A percentile compares a stretch with the other conserved stretches of the same genome.
Conservation (phyloP, 805 yeast species). For the Pachysolen tannophilus region DNA sequence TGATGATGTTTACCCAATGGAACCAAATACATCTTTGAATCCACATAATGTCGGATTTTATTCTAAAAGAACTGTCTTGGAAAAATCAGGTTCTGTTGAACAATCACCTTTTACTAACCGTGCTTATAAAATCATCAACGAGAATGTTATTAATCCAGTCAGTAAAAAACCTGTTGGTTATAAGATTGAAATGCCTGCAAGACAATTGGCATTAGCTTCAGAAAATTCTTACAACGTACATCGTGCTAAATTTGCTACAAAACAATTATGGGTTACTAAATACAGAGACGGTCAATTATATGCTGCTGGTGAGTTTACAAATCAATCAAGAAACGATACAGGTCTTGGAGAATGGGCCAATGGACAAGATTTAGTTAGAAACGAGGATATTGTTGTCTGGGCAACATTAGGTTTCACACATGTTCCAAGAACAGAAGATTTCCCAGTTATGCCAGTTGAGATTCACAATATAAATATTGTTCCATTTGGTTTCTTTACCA, state of each 20-base stretch:
- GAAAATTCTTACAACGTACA: constrained; percentile 54
- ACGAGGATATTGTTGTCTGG: constrained; percentile 74
- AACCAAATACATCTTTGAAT: constrained; percentile 42
- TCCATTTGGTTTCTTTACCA: constrained; percentile 70
- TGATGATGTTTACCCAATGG: constrained; percentile 62
- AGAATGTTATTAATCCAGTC: constrained; percentile 59
- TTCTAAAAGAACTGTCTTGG: constrained; percentile 54
- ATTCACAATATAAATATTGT: constrained; percentile 57
- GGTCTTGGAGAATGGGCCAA: constrained; percentile 70
- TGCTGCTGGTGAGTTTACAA: constrained; percentile 84
- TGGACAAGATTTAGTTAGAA: constrained; percentile 59
- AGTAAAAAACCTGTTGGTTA: constrained; percentile 70
- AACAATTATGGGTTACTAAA: constrained; percentile 79
- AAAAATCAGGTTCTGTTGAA: constrained; percentile 63
- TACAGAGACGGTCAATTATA: constrained; percentile 63
- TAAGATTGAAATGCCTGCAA: constrained; percentile 66
- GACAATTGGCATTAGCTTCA: constrained; percentile 66
- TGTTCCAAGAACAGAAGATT: constrained; percentile 76
- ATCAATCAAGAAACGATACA: constrained; percentile 64
- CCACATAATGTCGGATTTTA: constrained; percentile 66
- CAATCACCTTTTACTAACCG: constrained; percentile 73
- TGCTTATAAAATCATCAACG: constrained; percentile 69
- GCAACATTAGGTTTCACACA: constrained; percentile 78
- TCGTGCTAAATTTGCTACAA: constrained; percentile 70
- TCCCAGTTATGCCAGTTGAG: constrained; percentile 88